Evolutionary conservation across 208 protist species (phyloP).

Genomic region (Crithidia expoeki): DNA sequence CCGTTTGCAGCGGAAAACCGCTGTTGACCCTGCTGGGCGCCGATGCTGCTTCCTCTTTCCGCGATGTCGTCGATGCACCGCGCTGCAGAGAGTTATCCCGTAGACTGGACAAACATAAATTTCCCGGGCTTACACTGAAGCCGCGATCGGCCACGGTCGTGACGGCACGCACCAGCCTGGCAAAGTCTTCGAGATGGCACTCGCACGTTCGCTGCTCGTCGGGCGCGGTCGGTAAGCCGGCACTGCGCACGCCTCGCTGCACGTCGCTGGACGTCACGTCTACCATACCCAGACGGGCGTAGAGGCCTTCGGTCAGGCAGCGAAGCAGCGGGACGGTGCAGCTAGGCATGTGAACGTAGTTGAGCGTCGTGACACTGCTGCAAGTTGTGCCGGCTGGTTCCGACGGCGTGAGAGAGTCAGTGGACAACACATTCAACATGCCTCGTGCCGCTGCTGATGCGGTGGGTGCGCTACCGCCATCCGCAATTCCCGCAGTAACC

Average conservation of each 20-base stretch:
- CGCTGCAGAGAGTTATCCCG: constrained; percentile 24
- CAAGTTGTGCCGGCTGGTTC: constrained; percentile 17
- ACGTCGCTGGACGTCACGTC: constrained; percentile 42
- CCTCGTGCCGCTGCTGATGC: background rate
- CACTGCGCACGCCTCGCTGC: constrained; percentile 31
- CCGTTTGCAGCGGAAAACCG: constrained; percentile 1
- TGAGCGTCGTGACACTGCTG: constrained; percentile 15
- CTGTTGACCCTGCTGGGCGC: background rate
- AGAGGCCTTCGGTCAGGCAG: constrained; percentile 59
- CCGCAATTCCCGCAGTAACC: background rate
- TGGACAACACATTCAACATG: constrained; percentile 19
- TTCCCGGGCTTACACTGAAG: constrained; percentile 21
- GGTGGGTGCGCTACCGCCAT: background rate
- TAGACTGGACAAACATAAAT: constrained; percentile 19
- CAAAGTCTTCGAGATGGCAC: constrained; percentile 39
- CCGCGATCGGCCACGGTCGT: constrained; percentile 29
- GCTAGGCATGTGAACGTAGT: constrained; percentile 10
- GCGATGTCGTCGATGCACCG: constrained; percentile 13
- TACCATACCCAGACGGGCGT: constrained; percentile 54
- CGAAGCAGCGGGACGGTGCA: constrained; percentile 44
- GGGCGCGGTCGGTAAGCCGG: constrained; percentile 37
- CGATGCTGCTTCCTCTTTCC: background rate
- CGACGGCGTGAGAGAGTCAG: constrained; percentile 23
- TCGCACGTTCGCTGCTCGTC: constrained; percentile 30
- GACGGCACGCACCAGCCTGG: constrained; percentile 33